phyloP scores from a whole-genome alignment of 805 yeast species.

The Starmerella floricola region DNA sequence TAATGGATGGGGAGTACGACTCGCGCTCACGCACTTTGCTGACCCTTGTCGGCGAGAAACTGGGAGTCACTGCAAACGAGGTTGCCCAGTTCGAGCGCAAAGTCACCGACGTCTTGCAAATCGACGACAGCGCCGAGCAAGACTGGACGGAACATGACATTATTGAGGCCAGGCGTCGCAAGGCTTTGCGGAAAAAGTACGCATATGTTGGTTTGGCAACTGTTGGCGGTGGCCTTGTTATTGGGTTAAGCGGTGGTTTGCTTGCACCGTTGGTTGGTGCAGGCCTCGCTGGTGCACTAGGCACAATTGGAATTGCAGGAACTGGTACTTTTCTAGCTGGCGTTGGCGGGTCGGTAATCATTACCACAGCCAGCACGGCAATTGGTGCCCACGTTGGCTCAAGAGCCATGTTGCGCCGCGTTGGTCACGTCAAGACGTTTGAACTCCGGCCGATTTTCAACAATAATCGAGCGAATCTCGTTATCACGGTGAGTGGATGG shows the following conservation, averaged over 20 bases:
- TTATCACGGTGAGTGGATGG: slow-evolving; percentile 93
- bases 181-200: slow-evolving; percentile 51
- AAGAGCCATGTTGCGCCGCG: slow-evolving; percentile 71
- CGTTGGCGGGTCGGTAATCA: slow-evolving; percentile 89
- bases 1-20: slow-evolving; percentile 80
- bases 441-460: slow-evolving; percentile 89
- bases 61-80: slow-evolving; percentile 54
- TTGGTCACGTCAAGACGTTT: slow-evolving; percentile 86
- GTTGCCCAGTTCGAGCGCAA: slow-evolving; percentile 81
- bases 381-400: slow-evolving; percentile 85
- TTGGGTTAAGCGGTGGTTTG: slow-evolving; percentile 90
- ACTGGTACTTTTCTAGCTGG: slow-evolving; percentile 89
- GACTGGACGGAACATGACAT: slow-evolving; percentile 62
- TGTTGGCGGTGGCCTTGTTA: slow-evolving; percentile 84
- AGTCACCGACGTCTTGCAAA: slow-evolving; percentile 77
- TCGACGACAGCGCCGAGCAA: slow-evolving; percentile 71
- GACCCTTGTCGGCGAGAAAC: slow-evolving; percentile 47
- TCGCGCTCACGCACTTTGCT: slow-evolving; percentile 76
- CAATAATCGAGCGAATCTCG: slow-evolving; percentile 73
- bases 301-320: slow-evolving; percentile 92
- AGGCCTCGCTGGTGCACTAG: slow-evolving; percentile 91
- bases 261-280: slow-evolving; percentile 98
- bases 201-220: slow-evolving; percentile 92
- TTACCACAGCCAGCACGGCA: slow-evolving; percentile 82
- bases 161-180: slow-evolving; percentile 58